phyloP scores from a whole-genome alignment of 169 alveolate species.

The Amoebophrya sp. region DNA sequence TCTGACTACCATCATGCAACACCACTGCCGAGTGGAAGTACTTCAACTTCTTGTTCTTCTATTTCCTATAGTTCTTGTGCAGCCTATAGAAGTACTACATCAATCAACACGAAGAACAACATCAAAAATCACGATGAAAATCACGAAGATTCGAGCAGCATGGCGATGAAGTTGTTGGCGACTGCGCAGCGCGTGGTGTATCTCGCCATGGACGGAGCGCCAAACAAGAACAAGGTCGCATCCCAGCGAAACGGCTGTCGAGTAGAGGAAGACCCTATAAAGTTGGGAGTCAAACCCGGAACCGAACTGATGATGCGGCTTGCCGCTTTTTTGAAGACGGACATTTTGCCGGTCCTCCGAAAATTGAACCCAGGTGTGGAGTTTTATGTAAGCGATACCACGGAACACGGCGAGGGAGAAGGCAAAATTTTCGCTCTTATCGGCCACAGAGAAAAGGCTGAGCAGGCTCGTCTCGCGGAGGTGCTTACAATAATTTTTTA shows the following conservation, averaged over 20 bases:
- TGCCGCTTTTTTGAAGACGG: background rate
- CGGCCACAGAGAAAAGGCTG: background rate
- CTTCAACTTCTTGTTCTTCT: too few relatives aligned
- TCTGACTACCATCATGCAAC: too few relatives aligned
- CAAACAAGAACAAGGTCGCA: background rate
- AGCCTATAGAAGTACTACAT: too few relatives aligned
- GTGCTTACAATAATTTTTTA: too few relatives aligned
- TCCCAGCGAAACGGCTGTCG: background rate
- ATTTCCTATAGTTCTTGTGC: too few relatives aligned
- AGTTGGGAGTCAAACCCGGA: background rate
- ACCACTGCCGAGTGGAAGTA: too few relatives aligned
- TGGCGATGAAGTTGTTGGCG: too few relatives aligned
- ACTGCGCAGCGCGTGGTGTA: background rate
- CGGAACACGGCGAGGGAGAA: background rate
- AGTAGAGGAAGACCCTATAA: background rate
- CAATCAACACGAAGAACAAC: too few relatives aligned
- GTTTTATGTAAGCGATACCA: background rate
- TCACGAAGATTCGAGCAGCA: too few relatives aligned
- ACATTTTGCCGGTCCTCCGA: background rate
- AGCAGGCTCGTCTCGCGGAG: too few relatives aligned
- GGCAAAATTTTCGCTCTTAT: background rate
- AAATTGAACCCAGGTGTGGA: background rate
- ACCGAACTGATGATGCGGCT: background rate
- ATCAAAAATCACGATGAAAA: too few relatives aligned
- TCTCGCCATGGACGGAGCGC: background rate